Evolutionary conservation across 371 early-diverging fungal species (phyloP), one percentile per base, ranked within the genome.

Genomic region (Parasitella parasitica): DNA sequence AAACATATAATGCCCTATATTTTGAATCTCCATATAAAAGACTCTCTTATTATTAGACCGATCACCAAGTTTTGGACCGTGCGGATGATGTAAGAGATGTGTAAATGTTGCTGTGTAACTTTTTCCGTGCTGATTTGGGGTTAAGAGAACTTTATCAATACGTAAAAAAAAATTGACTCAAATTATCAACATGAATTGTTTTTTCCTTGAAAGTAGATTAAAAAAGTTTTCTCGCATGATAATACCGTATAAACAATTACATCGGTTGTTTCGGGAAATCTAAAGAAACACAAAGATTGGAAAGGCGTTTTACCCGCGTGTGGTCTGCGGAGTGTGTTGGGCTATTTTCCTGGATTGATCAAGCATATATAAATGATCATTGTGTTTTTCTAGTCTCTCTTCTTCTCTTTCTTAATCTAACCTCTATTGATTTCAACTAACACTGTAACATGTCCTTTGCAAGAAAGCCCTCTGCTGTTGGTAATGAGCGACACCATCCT

Each of bases 401-500:
- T 5, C 13, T 32, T 54, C 30, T 63, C 39, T 51, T 35, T 12
- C 26, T 24, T 36, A 22, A 24, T 41, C 32, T 32, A 32, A 32
- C 18, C 35, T 22, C 22, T 43, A 43, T 43, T 20, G 43, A 43
- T 43, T 22, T 43, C 12, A 41, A 4, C 9, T 20, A 28, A 20
- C 12, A 22, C 18, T 39, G 6, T 3, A 48, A 54, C 35, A 73
- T 73, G 60, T 67, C 70, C 37, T 76, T 67, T 48, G 66, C 66
- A 38, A 57, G 76, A 70, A 76, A 76, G 37, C 65, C 76, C 37
- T 73, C 78, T 36, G 62, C 67, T 38, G 65, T 65, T 8, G 64
- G 64, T 54, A 62, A 77, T 53, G 77, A 80, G 15, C 65, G 76
- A 36, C 80, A 80, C 58, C 85, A 85, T 57, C 85, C 85, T 32